Conservation (phyloP, 2,329 filamentous ascomycete species). For the Zymoseptoria brevis region DNA sequence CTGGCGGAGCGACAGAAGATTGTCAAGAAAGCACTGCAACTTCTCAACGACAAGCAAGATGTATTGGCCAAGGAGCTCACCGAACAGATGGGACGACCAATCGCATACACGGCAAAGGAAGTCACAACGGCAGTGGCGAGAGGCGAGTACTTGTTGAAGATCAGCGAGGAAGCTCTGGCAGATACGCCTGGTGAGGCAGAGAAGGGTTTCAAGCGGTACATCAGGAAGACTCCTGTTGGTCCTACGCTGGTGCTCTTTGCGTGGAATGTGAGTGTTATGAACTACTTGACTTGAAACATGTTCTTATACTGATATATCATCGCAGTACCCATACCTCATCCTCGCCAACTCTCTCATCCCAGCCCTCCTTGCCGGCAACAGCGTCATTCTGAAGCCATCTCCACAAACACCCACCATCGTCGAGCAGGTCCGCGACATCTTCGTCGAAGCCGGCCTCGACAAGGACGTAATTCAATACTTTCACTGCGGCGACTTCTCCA, state of each 20-base stretch:
- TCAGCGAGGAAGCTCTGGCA: conserved; percentile 68
- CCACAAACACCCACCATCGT: conserved; percentile 90
- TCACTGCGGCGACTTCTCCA: conserved; percentile 70
- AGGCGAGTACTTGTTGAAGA: conserved; percentile 76
- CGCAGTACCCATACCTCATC: conserved; percentile 86
- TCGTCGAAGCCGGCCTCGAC: conserved; percentile 72
- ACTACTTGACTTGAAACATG: not conserved
- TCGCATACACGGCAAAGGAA: conserved; percentile 77
- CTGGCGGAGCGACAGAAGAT: conserved; percentile 71
- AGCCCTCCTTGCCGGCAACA: conserved; percentile 82
- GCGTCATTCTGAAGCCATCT: conserved; percentile 87
- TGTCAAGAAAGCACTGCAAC: conserved; percentile 67
- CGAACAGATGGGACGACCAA: conserved; percentile 90
- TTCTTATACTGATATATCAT: not conserved
- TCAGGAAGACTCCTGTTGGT: conserved; percentile 80
- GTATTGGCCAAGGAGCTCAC: conserved; percentile 78
- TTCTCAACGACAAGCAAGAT: conserved; percentile 65
- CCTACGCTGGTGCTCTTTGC: conserved; percentile 85
- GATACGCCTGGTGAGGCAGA: conserved; percentile 78
- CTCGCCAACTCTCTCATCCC: conserved; percentile 88
- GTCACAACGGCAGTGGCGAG: conserved; percentile 77
- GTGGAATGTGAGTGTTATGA: conserved; percentile 69
- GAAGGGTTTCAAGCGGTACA: conserved; percentile 81
- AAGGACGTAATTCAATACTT: conserved; percentile 83
- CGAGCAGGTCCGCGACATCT: conserved; percentile 71